Evolutionary conservation across 164 flowering plant species (phyloP), one percentile per base, ranked within the genome.

Genomic region (Dillenia turbinata): DNA sequence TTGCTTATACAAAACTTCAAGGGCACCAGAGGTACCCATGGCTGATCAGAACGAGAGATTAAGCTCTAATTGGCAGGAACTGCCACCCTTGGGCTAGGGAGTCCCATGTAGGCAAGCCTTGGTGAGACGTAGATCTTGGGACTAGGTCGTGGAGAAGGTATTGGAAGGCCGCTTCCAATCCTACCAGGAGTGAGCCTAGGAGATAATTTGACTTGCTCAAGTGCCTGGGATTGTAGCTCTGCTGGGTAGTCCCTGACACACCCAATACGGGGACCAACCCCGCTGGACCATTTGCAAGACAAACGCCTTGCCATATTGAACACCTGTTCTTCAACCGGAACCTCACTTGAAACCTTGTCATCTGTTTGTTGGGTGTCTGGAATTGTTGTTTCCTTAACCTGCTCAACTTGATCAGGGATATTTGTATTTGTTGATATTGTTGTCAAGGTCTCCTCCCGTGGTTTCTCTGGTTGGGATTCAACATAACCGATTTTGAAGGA

Each of bases 161-260:
- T 85, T 0, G 96, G 96, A 24, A 74, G 70, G 13, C 45, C 26
- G 64, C 57, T 44, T 24, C 71, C 59, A 12, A 15, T 9, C 9
- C 66, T 15, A 12, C 77, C 77, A 7, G 74, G 69, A 0, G 69
- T 70, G 52, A 63, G 44, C 54, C 79, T 78, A 4, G 97, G 97
- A 0, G 96, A 85, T 4, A 88, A 67, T 66, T 83, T 84, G 44
- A 89, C 87, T 58, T 87, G 85, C 73, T 92, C 96, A 1, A 93
- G 83, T 44, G 97, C 97, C 59, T 63, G 80, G 60, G 64, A 66
- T 69, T 86, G 90, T 15, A 93, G 71, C 24, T 87, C 83, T n/a
- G 77, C 5, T 0, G 98, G 98, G 68, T 93, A 89, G 68, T 90
- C 96, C 63, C 82, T 70, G 2, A 93, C 96, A 66, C 96, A 90